Evolutionary conservation across 306 rosid species (phyloP).

Genomic region (Urtica urens): DNA sequence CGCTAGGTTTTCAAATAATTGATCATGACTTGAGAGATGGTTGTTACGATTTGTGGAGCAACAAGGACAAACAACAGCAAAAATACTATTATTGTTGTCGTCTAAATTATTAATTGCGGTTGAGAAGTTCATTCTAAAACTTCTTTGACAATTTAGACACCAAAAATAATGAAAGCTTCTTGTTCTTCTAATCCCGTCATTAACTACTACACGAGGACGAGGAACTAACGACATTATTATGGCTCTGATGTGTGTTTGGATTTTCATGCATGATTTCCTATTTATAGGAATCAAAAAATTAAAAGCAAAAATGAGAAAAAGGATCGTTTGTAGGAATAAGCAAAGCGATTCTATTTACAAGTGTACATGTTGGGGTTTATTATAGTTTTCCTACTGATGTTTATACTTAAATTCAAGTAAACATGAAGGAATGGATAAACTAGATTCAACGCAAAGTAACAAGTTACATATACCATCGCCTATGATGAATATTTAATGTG

Average conservation of each 20-base stretch:
- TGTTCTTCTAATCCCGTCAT: conserved; percentile 46
- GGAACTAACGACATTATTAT: conserved; percentile 28
- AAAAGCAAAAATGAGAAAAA: conserved; percentile 12
- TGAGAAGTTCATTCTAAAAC: conserved; percentile 23
- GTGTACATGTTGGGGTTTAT: no score
- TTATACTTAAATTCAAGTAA: no score
- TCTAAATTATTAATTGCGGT: not conserved
- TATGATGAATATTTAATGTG: no score
- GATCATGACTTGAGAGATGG: conserved; percentile 10
- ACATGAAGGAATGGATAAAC: conserved; percentile 16
- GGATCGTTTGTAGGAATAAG: conserved; percentile 35
- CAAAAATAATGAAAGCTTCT: conserved; percentile 55
- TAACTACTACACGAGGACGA: conserved; percentile 32
- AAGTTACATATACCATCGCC: not conserved
- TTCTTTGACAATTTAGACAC: conserved; percentile 42
- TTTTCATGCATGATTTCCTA: not conserved
- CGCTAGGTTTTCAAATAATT: conserved; percentile 22
- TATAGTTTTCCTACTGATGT: no score
- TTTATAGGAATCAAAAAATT: not conserved
- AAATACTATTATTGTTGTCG: no score
- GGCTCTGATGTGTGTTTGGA: not conserved
- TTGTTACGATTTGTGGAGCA: conserved; percentile 23
- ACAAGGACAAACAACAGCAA: conserved; percentile 34
- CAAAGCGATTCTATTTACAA: conserved; percentile 42
- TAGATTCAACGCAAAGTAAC: not conserved